Evolutionary conservation across 352 stramenopile species (phyloP), one percentile per base, ranked within the genome.

Genomic region (Phytopythium aichiense): DNA sequence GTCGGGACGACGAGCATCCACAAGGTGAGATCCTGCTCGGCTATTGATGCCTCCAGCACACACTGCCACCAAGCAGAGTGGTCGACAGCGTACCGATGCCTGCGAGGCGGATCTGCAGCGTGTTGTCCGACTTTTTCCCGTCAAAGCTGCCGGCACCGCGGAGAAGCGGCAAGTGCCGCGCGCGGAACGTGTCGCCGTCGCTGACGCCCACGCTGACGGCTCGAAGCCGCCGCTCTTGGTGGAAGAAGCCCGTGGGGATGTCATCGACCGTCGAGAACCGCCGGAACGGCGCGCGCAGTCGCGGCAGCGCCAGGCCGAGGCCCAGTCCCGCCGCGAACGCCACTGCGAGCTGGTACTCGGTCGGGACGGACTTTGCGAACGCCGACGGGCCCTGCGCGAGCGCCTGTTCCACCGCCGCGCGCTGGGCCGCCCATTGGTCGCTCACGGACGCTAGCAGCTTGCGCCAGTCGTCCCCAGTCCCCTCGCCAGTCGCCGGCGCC

Each of bases 141-240:
- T 70, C 67, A 60, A 73, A 89, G 9, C 56, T 54, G 8, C 77
- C 77, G 12, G 60, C 64, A 7, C 77, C 64, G 38, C 81, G 65
- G 46, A 73, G 66, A 23, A 89, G 65, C 42, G 85, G 80, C 56
- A 86, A 48, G 68, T 94, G 79, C 13, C 84, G 81, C 58, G 73
- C 81, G 60, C 88, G 82, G 63, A 96, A 89, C 60, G 85, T 96
- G 69, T 95, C 88, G 9, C 88, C 88, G 58, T 96, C 88, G 25
- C 80, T 91, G 58, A 85, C 72, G 52, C 64, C 84, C 33, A 92
- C 76, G 42, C 73, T 73, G 7, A 72, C 58, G 13, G 77, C 88
- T 5, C 68, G 64, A 50, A 96, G 65, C 33, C 75, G 68, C 25
- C 67, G 70, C 57, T 92, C 72, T 9, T 89, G 42, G 46, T 89